Conservation (phyloP, 192 early-diverging fungal genomes). For the Radiomyces spectabilis region DNA sequence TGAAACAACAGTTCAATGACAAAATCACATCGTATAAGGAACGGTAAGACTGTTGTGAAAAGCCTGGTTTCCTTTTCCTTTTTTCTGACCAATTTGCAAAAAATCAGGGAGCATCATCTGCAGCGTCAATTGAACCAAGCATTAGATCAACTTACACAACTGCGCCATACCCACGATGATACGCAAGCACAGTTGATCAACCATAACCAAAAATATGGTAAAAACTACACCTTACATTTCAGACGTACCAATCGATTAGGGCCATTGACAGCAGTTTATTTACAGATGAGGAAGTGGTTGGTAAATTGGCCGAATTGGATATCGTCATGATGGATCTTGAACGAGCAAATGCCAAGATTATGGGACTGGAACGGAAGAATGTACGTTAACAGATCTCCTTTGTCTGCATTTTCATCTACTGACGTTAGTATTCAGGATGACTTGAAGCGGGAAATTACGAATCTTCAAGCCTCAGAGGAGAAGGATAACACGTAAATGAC, state of each 20-base stretch:
- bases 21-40: constrained; percentile 78
- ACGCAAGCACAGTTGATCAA: constrained; percentile 62
- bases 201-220: constrained; percentile 54
- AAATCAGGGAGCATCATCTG: constrained; percentile 61
- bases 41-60: too few relatives aligned
- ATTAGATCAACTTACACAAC: constrained; percentile 60
- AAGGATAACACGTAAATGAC: not conserved
- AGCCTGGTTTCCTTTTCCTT: too few relatives aligned
- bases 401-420: not conserved
- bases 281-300: constrained; percentile 66
- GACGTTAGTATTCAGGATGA: constrained; percentile 16
- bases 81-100: not conserved
- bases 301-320: constrained; percentile 81
- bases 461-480: constrained; percentile 6
- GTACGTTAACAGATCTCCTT: constrained; percentile 11
- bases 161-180: constrained; percentile 64
- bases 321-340: constrained; percentile 83
- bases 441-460: constrained; percentile 34
- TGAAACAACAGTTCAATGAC: constrained; percentile 69
- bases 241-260: not conserved
- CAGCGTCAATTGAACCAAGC: constrained; percentile 77
- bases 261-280: too few relatives aligned
- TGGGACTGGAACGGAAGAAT: constrained; percentile 64
- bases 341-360: constrained; percentile 62
- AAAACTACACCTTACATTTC: not conserved